A percentile compares a stretch with the other conserved stretches of the same genome.
Evolutionary conservation across 345 rosid genomes (phyloP).

Genomic region (Populus davidiana): DNA sequence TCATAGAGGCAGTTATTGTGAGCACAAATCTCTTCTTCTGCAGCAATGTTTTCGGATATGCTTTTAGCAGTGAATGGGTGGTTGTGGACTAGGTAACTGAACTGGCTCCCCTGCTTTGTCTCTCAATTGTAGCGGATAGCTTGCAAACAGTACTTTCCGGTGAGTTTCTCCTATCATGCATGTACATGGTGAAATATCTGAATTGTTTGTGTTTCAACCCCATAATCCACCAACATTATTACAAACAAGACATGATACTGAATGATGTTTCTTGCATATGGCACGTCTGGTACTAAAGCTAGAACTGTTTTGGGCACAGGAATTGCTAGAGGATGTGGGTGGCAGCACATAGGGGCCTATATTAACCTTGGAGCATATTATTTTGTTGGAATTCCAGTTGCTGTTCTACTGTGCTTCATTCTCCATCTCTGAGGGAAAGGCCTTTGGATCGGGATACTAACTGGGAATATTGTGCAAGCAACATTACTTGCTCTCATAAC

Average conservation of each 20-base stretch:
- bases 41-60: conserved; percentile 18
- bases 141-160: conserved; percentile 24
- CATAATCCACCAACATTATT: too few relatives aligned
- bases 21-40: conserved; percentile 9
- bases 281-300: too few relatives aligned
- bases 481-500: background rate
- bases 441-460: conserved; percentile 18
- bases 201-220: too few relatives aligned
- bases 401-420: conserved; percentile 9
- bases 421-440: conserved; percentile 7
- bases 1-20: conserved; percentile 7
- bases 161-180: background rate
- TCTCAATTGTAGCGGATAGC: conserved; percentile 22
- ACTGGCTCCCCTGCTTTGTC: conserved; percentile 22
- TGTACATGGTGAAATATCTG: too few relatives aligned
- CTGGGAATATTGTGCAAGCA: conserved; percentile 7
- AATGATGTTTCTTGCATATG: too few relatives aligned
- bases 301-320: background rate
- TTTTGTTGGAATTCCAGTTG: conserved; percentile 16
- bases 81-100: conserved; percentile 21
- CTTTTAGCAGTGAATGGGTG: conserved; percentile 14
- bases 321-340: conserved; percentile 25
- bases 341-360: conserved; percentile 22
- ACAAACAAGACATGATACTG: too few relatives aligned
- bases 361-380: conserved; percentile 12